Evolutionary conservation across 2,329 filamentous ascomycete species (phyloP), one percentile per base, ranked within the genome.

Genomic region (Myriosclerotinia curreyana): DNA sequence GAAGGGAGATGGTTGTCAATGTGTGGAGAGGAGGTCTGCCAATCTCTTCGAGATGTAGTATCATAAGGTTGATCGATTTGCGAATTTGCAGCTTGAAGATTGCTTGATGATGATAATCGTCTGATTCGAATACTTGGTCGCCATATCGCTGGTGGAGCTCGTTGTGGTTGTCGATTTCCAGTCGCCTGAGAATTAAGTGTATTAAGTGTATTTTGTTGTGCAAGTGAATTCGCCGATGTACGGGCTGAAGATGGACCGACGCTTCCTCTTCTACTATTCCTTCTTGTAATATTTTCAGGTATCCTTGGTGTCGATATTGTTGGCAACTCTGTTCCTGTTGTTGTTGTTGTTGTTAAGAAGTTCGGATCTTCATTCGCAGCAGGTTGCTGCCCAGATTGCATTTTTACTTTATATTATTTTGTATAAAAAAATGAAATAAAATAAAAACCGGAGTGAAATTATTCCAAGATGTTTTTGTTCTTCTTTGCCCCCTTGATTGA

Each of bases 91-190:
- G 36, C 48, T n/a, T 28, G 25, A 14, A 64, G 28, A 17, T 59
- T 38, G 54, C 52, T 36, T 25, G 61, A 28, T 17, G 65, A 64
- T 17, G 69, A 60, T 5, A 64, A 44, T 15, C 70, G 59, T 46
- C 69, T 60, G 28, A 71, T 67, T n/a, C 70, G 66, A 50, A 71
- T 71, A 58, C 67, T 71, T 42, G 70, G 68, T 66, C 66, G 64
- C 59, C 66, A 65, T 55, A 31, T 54, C n/a, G 31, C n/a, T n/a
- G 53, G 63, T 48, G 55, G 55, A 25, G 31, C 42, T 12, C 55
- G 28, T 59, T 59, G 55, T 36, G n/a, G 8, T 48, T 59, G 55
- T 40, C 44, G 59, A 52, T 36, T 52, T 2, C 44, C 44, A 11
- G 51, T 42, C 38, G 34, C 12, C 20, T 59, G 52, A 22, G 52